These are phyloP conservation scores for Breviolum minutum DNA, from an alignment of 73 alveolate genomes.

Conservation along the genomic window DNA sequence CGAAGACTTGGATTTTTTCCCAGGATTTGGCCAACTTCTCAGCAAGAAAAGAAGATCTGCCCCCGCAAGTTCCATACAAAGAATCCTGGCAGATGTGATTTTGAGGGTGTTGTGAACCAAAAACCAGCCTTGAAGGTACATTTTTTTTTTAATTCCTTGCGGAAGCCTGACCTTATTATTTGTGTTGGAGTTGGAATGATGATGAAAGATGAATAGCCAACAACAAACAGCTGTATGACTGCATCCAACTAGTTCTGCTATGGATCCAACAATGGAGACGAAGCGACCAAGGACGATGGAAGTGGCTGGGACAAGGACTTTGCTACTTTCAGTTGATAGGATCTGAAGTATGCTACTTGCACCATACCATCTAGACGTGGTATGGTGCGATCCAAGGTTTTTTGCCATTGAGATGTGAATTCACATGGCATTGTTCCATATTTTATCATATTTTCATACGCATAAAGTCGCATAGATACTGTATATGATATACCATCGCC, in stretches of 20 bases:
- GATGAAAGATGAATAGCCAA: neutral
- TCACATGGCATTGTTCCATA: neutral
- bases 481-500: no score
- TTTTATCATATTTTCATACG: neutral
- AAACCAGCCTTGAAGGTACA: no score
- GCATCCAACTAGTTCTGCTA: neutral
- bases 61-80: slow-evolving; percentile 72
- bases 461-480: neutral
- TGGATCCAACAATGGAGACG: neutral
- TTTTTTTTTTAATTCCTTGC: no score
- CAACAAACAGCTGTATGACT: neutral
- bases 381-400: neutral
- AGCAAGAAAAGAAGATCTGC: slow-evolving; percentile 78
- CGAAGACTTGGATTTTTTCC: neutral
- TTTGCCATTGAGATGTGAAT: neutral
- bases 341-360: neutral
- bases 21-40: slow-evolving; percentile 75
- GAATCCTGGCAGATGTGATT: neutral
- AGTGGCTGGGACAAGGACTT: slow-evolving; percentile 87
- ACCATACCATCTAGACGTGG: neutral
- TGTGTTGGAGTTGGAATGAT: neutral
- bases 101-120: no score
- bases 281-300: slow-evolving; percentile 58
- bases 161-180: no score
- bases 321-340: slow-evolving; percentile 31